These are phyloP conservation scores for Didymella glomerata DNA, from an alignment of 2,329 filamentous ascomycete species.

Conservation along the genomic window DNA sequence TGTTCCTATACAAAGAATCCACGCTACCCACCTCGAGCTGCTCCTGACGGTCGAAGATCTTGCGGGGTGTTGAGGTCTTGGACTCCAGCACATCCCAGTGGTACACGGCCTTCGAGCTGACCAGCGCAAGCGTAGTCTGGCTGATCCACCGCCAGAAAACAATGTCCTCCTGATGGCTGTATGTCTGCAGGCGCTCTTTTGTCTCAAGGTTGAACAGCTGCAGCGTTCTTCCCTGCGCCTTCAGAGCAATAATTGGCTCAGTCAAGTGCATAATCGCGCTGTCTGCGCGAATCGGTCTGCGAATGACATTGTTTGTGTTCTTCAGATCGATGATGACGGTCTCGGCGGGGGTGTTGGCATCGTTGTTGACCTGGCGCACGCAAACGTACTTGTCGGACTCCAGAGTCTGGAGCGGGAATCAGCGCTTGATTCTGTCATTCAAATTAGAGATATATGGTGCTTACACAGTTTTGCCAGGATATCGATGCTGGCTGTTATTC, in stretches of 20 bases:
- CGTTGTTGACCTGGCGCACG: slow-evolving; percentile 87
- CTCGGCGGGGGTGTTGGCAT: slow-evolving; percentile 82
- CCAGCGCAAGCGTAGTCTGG: slow-evolving; percentile 84
- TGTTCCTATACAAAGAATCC: not conserved
- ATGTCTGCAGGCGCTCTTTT: slow-evolving; percentile 96
- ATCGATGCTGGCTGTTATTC: slow-evolving; percentile 70
- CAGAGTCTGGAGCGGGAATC: slow-evolving; percentile 72
- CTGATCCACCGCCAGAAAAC: slow-evolving; percentile 99
- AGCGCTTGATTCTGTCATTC: slow-evolving; percentile 25
- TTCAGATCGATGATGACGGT: slow-evolving; percentile 98
- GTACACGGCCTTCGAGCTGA: slow-evolving; percentile 90
- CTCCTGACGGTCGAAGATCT: slow-evolving; percentile 92
- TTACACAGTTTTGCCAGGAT: slow-evolving; percentile 87
- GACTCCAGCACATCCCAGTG: slow-evolving; percentile 98
- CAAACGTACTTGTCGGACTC: slow-evolving; percentile 98
- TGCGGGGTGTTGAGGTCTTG: slow-evolving; percentile 76
- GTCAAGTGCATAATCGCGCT: slow-evolving; percentile 99
- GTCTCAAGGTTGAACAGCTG: slow-evolving; percentile 96
- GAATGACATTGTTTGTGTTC: slow-evolving; percentile 94
- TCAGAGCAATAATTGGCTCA: slow-evolving; percentile 94
- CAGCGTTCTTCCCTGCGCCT: slow-evolving; percentile 90
- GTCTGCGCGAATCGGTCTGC: slow-evolving; percentile 96
- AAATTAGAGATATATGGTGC: slow-evolving; percentile 44
- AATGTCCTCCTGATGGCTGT: slow-evolving; percentile 95
- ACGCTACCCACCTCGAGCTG: slow-evolving; percentile 76